Evolutionary conservation across 2,329 filamentous ascomycete genomes (phyloP), one percentile per base, ranked within the genome.

Genomic region (Calonectria montana): DNA sequence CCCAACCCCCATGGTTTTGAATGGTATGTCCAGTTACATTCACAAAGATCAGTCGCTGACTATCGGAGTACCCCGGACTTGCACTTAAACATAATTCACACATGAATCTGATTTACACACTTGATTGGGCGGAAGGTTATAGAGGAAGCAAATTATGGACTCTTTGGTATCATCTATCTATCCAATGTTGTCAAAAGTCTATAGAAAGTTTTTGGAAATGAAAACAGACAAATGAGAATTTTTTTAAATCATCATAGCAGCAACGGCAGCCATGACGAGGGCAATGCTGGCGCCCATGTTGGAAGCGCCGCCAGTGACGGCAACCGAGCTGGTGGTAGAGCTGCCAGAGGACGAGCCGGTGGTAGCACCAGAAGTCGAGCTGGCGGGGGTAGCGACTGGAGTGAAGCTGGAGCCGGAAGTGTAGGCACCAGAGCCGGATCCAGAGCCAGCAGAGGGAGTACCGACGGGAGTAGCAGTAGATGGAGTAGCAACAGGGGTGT

Each of bases 161-260:
- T 31, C 39, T 71, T 53, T 21, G 37, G 37, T 45, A 64, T 71
- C 62, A 68, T 31, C 27, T 59, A 68, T 31, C 27, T 59, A 67
- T 67, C 63, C 61, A 63, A 72, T 21, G 47, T 47, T 57, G 66
- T 62, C 37, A 39, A 67, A 55, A 73, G 37, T 70, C 67, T 73
- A 70, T 68, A 45, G 53, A 39, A 66, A 67, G 53, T 21, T 23
- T n/a, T n/a, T n/a, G n/a, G 23, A 71, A 66, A 29, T 12, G 16
- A 45, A 66, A 23, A 15, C 63, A 67, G 15, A 50, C 12, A 29
- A 53, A 63, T 41, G 9, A 41, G 39, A 27, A 64, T 47, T 45
- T 35, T 61, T 62, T 45, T 72, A 74, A 15, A 74, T 67, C 70
- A 74, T 73, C 68, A 74, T 59, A 64, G 62, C 68, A 6, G 59